Conservation (phyloP, 1,284 basidiomycete genomes). For the Cystobasidiaceae sp. region DNA sequence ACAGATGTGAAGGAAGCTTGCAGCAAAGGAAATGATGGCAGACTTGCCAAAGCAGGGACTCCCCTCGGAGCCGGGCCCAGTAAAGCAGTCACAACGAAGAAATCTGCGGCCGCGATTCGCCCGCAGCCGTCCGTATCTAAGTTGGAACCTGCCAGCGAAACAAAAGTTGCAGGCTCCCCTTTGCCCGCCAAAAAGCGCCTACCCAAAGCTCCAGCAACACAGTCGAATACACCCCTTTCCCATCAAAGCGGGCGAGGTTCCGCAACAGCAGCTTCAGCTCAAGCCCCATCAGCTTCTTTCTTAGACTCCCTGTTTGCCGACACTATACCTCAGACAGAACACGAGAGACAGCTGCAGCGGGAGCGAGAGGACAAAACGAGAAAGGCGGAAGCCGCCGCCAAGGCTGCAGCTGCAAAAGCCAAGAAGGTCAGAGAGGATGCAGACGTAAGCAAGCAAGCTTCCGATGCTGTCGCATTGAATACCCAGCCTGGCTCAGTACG, state of each 20-base stretch:
- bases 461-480: background rate
- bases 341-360: conserved; percentile 8
- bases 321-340: conserved; percentile 27
- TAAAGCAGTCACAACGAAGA: background rate
- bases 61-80: background rate
- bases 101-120: background rate
- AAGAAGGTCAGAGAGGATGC: conserved; percentile 11
- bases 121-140: too few relatives aligned
- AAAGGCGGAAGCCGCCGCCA: background rate
- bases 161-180: too few relatives aligned
- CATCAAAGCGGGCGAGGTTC: too few relatives aligned
- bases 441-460: conserved; percentile 9
- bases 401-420: background rate
- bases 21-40: background rate
- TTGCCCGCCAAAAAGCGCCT: too few relatives aligned
- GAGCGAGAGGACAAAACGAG: conserved; percentile 17
- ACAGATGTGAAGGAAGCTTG: background rate
- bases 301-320: conserved; percentile 20
- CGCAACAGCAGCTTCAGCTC: background rate
- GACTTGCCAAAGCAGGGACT: too few relatives aligned
- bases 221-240: conserved; percentile 1
- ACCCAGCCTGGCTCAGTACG: background rate
- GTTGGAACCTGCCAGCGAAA: too few relatives aligned
- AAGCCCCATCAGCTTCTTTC: conserved; percentile 8
- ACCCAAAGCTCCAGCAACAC: background rate